Percentiles rank a stretch among this genome's conserved stretches.
phyloP scores from a whole-genome alignment of 2,329 filamentous ascomycete species.

The Pyricularia pennisetigena region DNA sequence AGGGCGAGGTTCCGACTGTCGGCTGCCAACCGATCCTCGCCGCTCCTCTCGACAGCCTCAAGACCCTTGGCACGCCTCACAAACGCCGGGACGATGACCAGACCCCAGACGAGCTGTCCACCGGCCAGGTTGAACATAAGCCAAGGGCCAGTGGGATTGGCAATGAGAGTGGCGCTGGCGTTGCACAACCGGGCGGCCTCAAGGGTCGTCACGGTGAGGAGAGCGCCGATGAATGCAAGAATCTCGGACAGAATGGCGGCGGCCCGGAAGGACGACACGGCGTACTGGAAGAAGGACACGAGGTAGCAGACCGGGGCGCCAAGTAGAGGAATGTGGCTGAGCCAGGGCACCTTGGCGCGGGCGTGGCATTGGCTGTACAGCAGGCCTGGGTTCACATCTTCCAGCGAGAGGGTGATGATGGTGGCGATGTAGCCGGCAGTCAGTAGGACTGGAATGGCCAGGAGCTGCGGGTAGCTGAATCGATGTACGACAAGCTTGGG shows the following conservation, averaged over 20 bases:
- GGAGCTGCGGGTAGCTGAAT: constrained; percentile 40
- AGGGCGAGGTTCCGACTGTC: constrained; percentile 26
- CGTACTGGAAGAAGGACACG: constrained; percentile 37
- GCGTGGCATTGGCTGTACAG: constrained; percentile 45
- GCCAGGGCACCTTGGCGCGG: constrained; percentile 29
- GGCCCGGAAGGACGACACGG: constrained; percentile 29
- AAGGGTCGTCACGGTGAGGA: constrained; percentile 38
- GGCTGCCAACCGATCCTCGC: constrained; percentile 10
- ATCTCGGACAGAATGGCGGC: constrained; percentile 29
- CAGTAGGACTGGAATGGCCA: constrained; percentile 39
- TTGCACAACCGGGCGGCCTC: constrained; percentile 36
- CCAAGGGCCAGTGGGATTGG: constrained; percentile 28
- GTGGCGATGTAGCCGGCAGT: constrained; percentile 28
- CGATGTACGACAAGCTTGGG: constrained; percentile 32
- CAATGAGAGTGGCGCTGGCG: constrained; percentile 18
- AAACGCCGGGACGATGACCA: constrained; percentile 40
- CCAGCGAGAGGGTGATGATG: constrained; percentile 30
- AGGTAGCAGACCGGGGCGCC: constrained; percentile 38
- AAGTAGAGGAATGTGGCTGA: constrained; percentile 33
- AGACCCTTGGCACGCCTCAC: constrained; percentile 30
- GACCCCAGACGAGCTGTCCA: constrained; percentile 40
- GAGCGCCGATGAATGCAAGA: constrained; percentile 32
- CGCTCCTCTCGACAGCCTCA: constrained; percentile 14
- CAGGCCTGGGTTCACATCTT: constrained; percentile 39
- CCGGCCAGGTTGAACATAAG: constrained; percentile 37